Conservation (phyloP, 495 filamentous ascomycete species). For the Penicillium subrubescens region DNA sequence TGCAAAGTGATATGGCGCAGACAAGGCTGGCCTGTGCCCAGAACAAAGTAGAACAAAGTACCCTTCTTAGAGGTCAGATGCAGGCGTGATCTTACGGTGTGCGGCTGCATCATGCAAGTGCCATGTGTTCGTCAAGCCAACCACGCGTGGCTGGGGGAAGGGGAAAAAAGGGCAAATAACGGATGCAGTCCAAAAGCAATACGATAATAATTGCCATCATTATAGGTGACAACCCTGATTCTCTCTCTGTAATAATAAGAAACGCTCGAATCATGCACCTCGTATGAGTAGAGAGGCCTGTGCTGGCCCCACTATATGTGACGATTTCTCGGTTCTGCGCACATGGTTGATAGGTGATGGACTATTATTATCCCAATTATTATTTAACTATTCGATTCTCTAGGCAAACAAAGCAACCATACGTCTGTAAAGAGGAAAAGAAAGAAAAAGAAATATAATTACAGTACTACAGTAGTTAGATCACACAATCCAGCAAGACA, state of each 20-base stretch:
- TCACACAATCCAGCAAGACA: background rate
- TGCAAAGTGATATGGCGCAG: background rate
- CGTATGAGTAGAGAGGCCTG: background rate
- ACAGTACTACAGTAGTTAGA: background rate
- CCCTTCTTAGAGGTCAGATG: slow-evolving; percentile 21
- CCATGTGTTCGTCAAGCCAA: slow-evolving; percentile 29
- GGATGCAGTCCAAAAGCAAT: background rate
- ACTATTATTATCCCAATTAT: background rate
- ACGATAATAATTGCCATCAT: background rate
- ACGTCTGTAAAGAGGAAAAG: background rate
- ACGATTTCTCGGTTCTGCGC: background rate
- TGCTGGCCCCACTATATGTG: background rate
- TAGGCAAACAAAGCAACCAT: background rate
- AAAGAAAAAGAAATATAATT: background rate
- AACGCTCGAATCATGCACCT: background rate
- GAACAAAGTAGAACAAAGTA: background rate
- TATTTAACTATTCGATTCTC: background rate
- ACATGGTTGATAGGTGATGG: background rate
- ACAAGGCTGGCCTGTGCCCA: background rate
- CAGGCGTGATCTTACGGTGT: background rate
- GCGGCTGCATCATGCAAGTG: slow-evolving; percentile 26
- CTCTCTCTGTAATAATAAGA: background rate
- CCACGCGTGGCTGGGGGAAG: slow-evolving; percentile 11
- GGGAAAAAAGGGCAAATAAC: slow-evolving; percentile 7
- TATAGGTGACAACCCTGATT: background rate